A percentile compares a stretch with the other conserved stretches of the same genome.
Evolutionary conservation across 1,284 basidiomycete genomes (phyloP).

Genomic region (Trametes polyzona): DNA sequence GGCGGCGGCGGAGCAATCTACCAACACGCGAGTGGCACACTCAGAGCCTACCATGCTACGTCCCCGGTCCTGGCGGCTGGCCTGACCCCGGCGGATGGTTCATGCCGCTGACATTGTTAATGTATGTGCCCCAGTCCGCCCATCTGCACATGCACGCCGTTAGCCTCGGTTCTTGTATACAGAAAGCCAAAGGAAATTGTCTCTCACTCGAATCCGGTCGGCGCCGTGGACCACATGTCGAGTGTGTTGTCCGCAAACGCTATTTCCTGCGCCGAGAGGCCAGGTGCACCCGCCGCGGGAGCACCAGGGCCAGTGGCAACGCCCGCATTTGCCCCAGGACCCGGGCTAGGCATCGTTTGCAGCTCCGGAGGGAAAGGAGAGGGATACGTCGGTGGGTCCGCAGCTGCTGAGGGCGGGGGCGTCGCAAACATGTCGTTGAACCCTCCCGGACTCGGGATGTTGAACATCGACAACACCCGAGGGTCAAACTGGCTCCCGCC

Average conservation of each 20-base stretch:
- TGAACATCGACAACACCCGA: conserved; percentile 20
- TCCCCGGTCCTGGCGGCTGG: conserved; percentile 1
- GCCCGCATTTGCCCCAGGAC: not conserved
- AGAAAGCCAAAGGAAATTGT: not conserved
- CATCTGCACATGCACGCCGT: conserved; percentile 20
- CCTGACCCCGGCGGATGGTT: conserved; percentile 9
- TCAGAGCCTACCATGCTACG: not conserved
- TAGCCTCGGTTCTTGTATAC: too few species aligned
- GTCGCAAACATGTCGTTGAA: conserved; percentile 18
- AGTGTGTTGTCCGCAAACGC: conserved; percentile 32
- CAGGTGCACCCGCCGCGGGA: not conserved
- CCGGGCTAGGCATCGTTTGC: conserved; percentile 12
- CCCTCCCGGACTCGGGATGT: conserved; percentile 7
- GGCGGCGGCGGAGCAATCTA: not conserved
- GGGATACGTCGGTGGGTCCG: conserved; percentile 13
- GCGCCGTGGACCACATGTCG: conserved; percentile 41
- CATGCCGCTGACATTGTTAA: conserved; percentile 29
- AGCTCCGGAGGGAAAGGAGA: conserved; percentile 4
- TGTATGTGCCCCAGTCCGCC: conserved; percentile 36
- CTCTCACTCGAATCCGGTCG: conserved; percentile 38
- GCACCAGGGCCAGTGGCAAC: not conserved
- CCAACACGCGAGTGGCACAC: not conserved
- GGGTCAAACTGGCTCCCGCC: conserved; percentile 19
- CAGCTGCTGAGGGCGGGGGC: not conserved
- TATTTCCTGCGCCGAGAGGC: conserved; percentile 28